A percentile compares a stretch with the other conserved stretches of the same genome.
phyloP scores from a whole-genome alignment of 805 yeast species.

The Wickerhamiella cacticola region DNA sequence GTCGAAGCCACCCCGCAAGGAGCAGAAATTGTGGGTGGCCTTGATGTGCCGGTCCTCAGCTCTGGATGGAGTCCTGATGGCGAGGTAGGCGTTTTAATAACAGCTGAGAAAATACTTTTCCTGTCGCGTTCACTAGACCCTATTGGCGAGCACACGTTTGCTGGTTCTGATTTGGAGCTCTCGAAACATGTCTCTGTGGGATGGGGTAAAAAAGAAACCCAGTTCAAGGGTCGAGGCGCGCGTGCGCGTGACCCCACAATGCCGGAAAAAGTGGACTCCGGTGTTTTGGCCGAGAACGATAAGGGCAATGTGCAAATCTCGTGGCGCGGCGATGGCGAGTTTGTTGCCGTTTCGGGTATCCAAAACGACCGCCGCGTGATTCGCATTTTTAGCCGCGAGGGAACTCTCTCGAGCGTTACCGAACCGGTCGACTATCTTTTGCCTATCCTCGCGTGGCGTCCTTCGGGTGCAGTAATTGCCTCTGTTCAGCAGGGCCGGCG shows the following conservation, averaged over 20 bases:
- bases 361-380: constrained; percentile 63
- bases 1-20: constrained; percentile 38
- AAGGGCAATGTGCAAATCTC: constrained; percentile 38
- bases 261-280: constrained; percentile 57
- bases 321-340: constrained; percentile 96
- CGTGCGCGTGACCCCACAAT: constrained; percentile 79
- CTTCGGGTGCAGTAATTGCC: constrained; percentile 80
- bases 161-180: constrained; percentile 49
- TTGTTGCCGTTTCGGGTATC: constrained; percentile 52
- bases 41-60: constrained; percentile 60
- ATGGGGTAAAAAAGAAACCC: constrained; percentile 97
- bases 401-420: constrained; percentile 64
- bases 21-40: constrained; percentile 69
- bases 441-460: constrained; percentile 70
- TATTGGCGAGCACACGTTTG: constrained; percentile 49
- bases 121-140: constrained; percentile 73
- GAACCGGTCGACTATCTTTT: constrained; percentile 84
- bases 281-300: constrained; percentile 50
- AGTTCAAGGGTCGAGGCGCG: constrained; percentile 88
- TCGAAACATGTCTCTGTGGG: constrained; percentile 91
- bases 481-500: constrained; percentile 42
- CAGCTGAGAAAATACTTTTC: constrained; percentile 38
- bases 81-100: constrained; percentile 62
- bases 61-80: constrained; percentile 89
- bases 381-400: constrained; percentile 67